These are phyloP conservation scores for Fusarium dlaminii DNA, from an alignment of 2,329 filamentous ascomycete genomes.

Conservation along the genomic window DNA sequence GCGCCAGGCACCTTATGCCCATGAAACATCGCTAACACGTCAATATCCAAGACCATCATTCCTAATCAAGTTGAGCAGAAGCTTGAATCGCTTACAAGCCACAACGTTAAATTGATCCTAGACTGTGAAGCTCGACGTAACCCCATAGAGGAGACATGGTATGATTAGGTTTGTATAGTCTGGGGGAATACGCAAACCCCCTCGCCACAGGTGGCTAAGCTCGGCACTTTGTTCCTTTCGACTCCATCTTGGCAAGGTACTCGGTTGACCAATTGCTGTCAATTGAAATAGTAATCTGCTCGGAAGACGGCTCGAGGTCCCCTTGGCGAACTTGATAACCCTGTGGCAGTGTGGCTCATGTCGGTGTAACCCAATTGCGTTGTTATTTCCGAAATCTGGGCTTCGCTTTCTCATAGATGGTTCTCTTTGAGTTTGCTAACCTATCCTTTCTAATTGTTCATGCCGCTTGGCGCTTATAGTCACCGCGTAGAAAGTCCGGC, in stretches of 20 bases:
- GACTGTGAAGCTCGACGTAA: constrained; percentile 2
- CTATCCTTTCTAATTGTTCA: not conserved
- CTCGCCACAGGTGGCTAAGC: constrained; percentile 43
- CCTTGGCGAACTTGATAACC: constrained; percentile 18
- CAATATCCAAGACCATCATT: constrained; percentile 5
- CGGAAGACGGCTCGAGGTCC: constrained; percentile 31
- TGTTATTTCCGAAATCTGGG: not conserved
- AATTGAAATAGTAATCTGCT: not conserved
- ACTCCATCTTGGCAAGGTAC: constrained; percentile 8
- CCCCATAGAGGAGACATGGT: constrained; percentile 14
- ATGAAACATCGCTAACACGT: constrained; percentile 33
- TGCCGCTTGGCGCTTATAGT: constrained; percentile 14
- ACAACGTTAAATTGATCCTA: constrained; percentile 28
- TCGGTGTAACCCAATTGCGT: constrained; percentile 2
- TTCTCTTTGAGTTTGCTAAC: not conserved
- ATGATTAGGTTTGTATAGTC: not conserved
- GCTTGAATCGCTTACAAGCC: constrained; percentile 26
- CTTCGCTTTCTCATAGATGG: not conserved
- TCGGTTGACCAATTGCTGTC: constrained; percentile 11
- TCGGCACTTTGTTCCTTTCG: constrained; percentile 25
- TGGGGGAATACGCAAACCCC: constrained; percentile 41
- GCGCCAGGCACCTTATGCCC: not conserved
- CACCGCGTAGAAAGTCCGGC: constrained; percentile 23
- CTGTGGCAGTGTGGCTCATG: constrained; percentile 9
- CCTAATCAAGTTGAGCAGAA: constrained; percentile 30